These are phyloP conservation scores for Silene uniflora DNA, from an alignment of 148 eudicot species.

Conservation along the genomic window DNA sequence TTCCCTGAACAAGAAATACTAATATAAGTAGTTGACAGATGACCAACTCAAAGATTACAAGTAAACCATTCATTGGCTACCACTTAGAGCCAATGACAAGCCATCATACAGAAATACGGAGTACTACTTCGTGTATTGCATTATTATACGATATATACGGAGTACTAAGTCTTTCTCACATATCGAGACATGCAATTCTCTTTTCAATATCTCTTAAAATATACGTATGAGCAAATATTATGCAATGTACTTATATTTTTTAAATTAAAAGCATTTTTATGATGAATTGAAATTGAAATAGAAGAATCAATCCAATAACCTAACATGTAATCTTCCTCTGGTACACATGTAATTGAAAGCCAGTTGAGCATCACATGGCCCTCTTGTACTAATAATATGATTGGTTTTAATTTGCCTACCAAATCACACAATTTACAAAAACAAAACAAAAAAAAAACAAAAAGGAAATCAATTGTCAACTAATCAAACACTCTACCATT, in stretches of 20 bases:
- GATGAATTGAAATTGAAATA: neutral
- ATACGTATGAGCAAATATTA: too few species aligned
- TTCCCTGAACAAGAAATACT: neutral
- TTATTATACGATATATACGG: too few species aligned
- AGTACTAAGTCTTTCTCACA: too few species aligned
- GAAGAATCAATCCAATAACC: neutral
- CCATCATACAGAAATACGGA: neutral
- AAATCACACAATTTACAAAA: neutral
- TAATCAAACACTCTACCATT: too few species aligned
- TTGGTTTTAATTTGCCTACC: constrained; percentile 14
- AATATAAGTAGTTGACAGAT: constrained; percentile 13
- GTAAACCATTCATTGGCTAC: constrained; percentile 17
- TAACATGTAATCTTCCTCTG: neutral
- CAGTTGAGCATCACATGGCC: constrained; percentile 3
- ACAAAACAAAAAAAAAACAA: too few species aligned
- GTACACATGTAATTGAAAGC: neutral
- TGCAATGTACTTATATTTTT: too few species aligned
- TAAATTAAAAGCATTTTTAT: too few species aligned
- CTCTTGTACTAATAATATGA: neutral
- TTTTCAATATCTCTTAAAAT: too few species aligned
- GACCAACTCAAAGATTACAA: constrained; percentile 26
- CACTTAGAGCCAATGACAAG: constrained; percentile 1
- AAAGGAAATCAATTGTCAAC: neutral
- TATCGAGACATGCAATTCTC: too few species aligned
- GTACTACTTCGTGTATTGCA: too few species aligned